Percentiles rank a stretch among this genome's conserved stretches.
Evolutionary conservation across 169 alveolate genomes (phyloP).

Genomic region (Fabrea salina): DNA sequence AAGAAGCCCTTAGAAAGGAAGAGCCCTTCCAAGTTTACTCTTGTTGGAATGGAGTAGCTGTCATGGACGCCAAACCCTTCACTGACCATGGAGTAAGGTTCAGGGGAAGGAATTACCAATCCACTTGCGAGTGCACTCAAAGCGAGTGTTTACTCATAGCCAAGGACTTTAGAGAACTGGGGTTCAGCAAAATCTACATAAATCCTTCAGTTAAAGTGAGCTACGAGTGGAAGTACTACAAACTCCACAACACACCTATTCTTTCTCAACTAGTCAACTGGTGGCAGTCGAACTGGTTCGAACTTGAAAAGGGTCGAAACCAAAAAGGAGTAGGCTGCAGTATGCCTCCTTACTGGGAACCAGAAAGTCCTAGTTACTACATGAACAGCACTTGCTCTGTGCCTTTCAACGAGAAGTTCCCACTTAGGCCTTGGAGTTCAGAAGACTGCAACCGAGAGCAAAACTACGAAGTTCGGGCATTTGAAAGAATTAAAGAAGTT

Average conservation of each 20-base stretch:
- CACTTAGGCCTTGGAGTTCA: too few species aligned
- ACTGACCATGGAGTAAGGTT: neutral
- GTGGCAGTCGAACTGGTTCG: neutral
- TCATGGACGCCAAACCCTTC: neutral
- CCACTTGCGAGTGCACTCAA: conserved; percentile 21
- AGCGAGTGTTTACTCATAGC: conserved; percentile 21
- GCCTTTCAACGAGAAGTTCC: too few species aligned
- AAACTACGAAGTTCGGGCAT: too few species aligned
- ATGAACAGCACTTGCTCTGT: too few species aligned
- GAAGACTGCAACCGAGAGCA: too few species aligned
- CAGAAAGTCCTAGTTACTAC: too few species aligned
- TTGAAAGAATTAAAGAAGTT: too few species aligned
- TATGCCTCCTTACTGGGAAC: conserved; percentile 24
- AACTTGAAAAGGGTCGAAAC: neutral
- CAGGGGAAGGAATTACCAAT: neutral
- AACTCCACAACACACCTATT: neutral
- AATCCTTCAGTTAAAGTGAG: conserved; percentile 23
- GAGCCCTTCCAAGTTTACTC: conserved; percentile 6
- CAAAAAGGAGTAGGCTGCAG: conserved; percentile 5
- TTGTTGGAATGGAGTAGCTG: conserved; percentile 24
- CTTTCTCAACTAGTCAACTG: neutral
- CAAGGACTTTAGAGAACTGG: neutral
- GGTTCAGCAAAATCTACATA: neutral
- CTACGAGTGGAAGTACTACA: neutral
- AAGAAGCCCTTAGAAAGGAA: neutral